Conservation (phyloP, 768 basidiomycete species). For the Butyriboletus loyo region DNA sequence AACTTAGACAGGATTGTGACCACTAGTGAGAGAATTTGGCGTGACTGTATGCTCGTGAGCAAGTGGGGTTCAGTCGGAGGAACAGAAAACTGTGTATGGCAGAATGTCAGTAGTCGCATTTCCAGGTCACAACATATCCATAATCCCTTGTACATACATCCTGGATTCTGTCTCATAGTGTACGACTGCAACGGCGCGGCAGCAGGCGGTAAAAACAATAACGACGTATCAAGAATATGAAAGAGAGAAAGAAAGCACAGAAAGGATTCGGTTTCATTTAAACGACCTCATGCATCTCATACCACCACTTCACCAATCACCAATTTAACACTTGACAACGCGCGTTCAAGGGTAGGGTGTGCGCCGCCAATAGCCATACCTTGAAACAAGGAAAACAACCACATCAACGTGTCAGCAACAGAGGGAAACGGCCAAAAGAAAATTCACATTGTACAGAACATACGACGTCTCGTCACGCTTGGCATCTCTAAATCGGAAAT, state of each 20-base stretch:
- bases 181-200: neutral
- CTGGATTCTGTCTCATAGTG: neutral
- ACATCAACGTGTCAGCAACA: neutral
- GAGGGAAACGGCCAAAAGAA: neutral
- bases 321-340: conserved; percentile 1
- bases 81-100: no score
- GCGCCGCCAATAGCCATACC: conserved; percentile 9
- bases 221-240: neutral
- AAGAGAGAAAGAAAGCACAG: no score
- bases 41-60: no score
- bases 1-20: no score
- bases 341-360: conserved; percentile 8
- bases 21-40: no score
- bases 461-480: conserved; percentile 10
- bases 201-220: neutral
- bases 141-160: no score
- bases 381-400: neutral
- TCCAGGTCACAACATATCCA: no score
- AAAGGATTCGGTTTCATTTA: neutral
- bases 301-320: conserved; percentile 6
- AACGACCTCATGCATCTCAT: neutral
- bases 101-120: no score
- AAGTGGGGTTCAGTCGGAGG: no score
- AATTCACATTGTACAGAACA: conserved; percentile 15
- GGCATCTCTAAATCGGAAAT: conserved; percentile 9